Conservation (phyloP, 1,139 yeast species). For the Hansenula lynferdii region DNA sequence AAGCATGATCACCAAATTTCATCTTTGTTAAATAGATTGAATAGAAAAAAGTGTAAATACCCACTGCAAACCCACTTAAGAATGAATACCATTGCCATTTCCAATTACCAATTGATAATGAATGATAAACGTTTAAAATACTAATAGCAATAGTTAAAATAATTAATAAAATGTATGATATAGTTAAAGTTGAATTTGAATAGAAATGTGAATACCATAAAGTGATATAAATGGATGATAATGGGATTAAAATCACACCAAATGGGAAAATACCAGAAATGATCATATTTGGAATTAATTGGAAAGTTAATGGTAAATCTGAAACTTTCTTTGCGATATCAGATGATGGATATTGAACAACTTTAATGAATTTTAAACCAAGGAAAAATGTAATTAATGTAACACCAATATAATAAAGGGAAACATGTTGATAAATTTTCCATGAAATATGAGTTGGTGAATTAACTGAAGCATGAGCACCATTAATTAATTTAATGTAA, state of each 20-base stretch:
- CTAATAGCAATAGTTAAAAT: conserved; percentile 11
- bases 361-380: conserved; percentile 8
- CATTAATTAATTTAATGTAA: conserved; percentile 9
- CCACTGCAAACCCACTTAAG: conserved; percentile 20
- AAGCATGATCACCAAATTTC: conserved; percentile 21
- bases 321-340: conserved; percentile 17
- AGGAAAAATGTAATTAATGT: conserved; percentile 8
- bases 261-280: conserved; percentile 23
- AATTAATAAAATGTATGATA: conserved; percentile 11
- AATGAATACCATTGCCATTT: conserved; percentile 23
- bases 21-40: conserved; percentile 20
- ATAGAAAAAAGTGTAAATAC: conserved; percentile 18
- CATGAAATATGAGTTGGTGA: conserved; percentile 17
- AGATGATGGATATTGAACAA: conserved; percentile 3
- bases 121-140: conserved; percentile 16
- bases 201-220: conserved; percentile 23
- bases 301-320: conserved; percentile 19
- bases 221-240: conserved; percentile 20
- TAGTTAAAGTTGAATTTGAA: conserved; percentile 10
- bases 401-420: conserved; percentile 7
- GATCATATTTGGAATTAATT: conserved; percentile 19
- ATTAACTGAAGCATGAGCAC: conserved; percentile 12
- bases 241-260: conserved; percentile 19
- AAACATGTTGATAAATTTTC: background rate
- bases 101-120: conserved; percentile 23